phyloP scores from a whole-genome alignment of 768 basidiomycete genomes.

The Mycena epipterygia region DNA sequence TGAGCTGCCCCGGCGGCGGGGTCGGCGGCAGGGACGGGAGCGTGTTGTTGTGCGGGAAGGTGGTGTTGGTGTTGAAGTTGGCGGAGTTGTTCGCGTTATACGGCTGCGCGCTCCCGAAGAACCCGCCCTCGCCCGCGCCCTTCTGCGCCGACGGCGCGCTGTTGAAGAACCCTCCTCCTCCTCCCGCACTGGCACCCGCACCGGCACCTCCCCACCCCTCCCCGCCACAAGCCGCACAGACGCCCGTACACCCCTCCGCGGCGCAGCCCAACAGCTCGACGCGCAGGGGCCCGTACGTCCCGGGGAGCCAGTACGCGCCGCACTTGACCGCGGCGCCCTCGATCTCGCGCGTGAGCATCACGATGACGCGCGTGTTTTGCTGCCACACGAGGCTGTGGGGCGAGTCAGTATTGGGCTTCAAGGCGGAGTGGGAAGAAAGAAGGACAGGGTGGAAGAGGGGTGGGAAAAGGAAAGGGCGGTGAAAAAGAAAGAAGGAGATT shows the following conservation, averaged over 20 bases:
- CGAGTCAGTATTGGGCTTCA: neutral
- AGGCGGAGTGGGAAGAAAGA: neutral
- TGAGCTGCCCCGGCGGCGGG: constrained; percentile 42
- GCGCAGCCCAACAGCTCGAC: constrained; percentile 57
- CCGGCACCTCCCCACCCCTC: no score
- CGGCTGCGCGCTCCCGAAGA: neutral
- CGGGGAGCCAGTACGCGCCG: constrained; percentile 87
- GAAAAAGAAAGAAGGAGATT: neutral
- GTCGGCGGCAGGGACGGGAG: neutral
- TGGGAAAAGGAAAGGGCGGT: neutral
- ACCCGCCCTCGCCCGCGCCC: constrained; percentile 7
- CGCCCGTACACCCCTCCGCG: constrained; percentile 34
- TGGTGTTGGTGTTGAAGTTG: no score
- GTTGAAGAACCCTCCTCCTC: constrained; percentile 29
- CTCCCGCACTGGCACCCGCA: constrained; percentile 23
- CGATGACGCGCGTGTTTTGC: constrained; percentile 93
- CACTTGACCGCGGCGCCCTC: constrained; percentile 94
- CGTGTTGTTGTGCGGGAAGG: neutral
- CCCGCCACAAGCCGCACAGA: neutral
- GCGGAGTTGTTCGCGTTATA: no score
- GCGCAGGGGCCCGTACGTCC: constrained; percentile 77
- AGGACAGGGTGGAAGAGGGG: neutral
- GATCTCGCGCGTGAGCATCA: constrained; percentile 95
- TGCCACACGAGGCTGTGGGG: constrained; percentile 85
- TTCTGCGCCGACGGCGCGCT: neutral